These are phyloP conservation scores for Vanrija pseudolonga DNA, from an alignment of 1,284 basidiomycete species.

Conservation along the genomic window DNA sequence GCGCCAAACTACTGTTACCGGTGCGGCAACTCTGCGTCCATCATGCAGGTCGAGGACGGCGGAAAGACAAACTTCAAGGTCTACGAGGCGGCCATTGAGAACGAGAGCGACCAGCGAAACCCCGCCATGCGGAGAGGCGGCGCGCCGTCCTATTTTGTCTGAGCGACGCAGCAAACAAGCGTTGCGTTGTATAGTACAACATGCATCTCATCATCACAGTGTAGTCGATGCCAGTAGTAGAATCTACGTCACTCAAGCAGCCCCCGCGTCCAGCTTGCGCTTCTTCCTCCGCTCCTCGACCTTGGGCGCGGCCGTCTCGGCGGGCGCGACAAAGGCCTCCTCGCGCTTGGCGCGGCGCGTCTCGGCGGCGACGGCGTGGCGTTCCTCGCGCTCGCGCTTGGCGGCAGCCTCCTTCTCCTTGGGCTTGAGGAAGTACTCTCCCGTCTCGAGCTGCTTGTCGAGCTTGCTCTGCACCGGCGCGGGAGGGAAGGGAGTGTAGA, in stretches of 20 bases:
- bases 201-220: conserved; percentile 16
- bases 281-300: conserved; percentile 71
- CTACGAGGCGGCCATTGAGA: conserved; percentile 78
- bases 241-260: background rate
- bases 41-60: conserved; percentile 59
- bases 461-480: conserved; percentile 90
- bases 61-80: conserved; percentile 68
- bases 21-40: conserved; percentile 73
- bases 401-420: conserved; percentile 51
- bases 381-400: conserved; percentile 38
- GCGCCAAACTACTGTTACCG: conserved; percentile 95
- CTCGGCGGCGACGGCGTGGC: conserved; percentile 71
- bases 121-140: conserved; percentile 43
- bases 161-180: conserved; percentile 8
- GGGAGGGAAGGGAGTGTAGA: conserved; percentile 99
- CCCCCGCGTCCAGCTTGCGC: conserved; percentile 50
- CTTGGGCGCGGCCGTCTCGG: conserved; percentile 64
- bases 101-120: conserved; percentile 63
- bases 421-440: conserved; percentile 95
- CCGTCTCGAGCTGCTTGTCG: conserved; percentile 89
- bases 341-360: conserved; percentile 71
- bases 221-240: background rate
- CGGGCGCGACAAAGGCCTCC: conserved; percentile 76
- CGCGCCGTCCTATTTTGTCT: conserved; percentile 23
- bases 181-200: conserved; percentile 15